These are phyloP conservation scores for Pseudocercospora fijiensis DNA, from an alignment of 2,329 filamentous ascomycete species.

Conservation along the genomic window DNA sequence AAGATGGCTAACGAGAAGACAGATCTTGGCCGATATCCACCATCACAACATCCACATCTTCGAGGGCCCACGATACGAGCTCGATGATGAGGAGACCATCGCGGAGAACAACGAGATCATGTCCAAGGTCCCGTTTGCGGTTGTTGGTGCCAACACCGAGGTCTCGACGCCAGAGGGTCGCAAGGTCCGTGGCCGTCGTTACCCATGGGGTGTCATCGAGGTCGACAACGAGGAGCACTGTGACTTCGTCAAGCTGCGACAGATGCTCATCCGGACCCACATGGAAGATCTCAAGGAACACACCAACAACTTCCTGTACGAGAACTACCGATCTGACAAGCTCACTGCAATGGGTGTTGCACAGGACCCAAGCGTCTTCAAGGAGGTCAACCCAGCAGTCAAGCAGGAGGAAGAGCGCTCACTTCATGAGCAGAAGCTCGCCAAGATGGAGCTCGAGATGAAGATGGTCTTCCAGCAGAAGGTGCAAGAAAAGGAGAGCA, in stretches of 20 bases:
- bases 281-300: constrained; percentile 99
- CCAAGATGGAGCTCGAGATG: constrained; percentile 99
- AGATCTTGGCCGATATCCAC: constrained; percentile 97
- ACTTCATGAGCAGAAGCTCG: constrained; percentile 98
- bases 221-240: constrained; percentile 99
- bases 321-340: constrained; percentile 99
- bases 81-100: constrained; percentile 98
- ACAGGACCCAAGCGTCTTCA: constrained; percentile 98
- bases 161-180: constrained; percentile 88
- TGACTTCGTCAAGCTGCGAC: constrained; percentile 98
- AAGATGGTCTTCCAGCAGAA: constrained; percentile 99
- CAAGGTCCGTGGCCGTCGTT: constrained; percentile 91
- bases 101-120: constrained; percentile 99
- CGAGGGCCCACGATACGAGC: constrained; percentile 95
- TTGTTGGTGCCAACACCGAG: constrained; percentile 95
- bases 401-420: constrained; percentile 99
- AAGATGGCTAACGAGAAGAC: constrained; percentile 10
- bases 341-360: constrained; percentile 97
- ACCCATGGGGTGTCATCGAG: constrained; percentile 98
- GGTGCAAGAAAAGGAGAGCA: constrained; percentile 99
- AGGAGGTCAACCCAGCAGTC: constrained; percentile 99
- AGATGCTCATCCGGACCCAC: constrained; percentile 99
- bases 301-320: constrained; percentile 97
- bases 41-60: constrained; percentile 99
- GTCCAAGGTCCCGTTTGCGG: constrained; percentile 98